Evolutionary conservation across 2,329 filamentous ascomycete species (phyloP), one percentile per base, ranked within the genome.

Genomic region (Stachybotrys echinatus): DNA sequence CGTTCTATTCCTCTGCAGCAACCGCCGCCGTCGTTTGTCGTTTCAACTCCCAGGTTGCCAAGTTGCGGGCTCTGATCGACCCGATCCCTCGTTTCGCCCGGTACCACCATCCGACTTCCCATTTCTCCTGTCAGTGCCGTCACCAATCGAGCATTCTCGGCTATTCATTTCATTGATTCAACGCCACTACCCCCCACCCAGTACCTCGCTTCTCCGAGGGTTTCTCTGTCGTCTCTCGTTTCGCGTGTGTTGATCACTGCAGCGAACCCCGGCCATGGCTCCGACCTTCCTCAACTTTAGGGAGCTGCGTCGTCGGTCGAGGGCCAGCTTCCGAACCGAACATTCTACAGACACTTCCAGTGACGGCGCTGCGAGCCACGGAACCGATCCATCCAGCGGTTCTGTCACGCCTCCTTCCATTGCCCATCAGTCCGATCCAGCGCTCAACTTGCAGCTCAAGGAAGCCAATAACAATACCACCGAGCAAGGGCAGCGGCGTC

Each of bases 381-480:
- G 77, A 58, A 83, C 80, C 27, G 76, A 82, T 48, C 80, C 81
- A 37, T 83, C 82, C 12, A 87, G 79, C 63, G 89, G 84, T 60
- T 86, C 86, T 45, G 73, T 85, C 42, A 91, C 89, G 45, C 87
- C 89, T 37, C 88, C 89, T 0, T 88, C 86, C n/a, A 77, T 87
- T 45, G 75, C 83, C 57, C 79, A 83, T 44, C 79, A 83, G 52
- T 85, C 85, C 51, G 80, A 85, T 54, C 83, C 84, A 21, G 79
- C 81, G 23, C 75, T 87, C 23, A 57, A 87, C 61, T 72, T 87
- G 39, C 80, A 85, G 56, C 65, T 77, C 48, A 81, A 84, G 61
- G 76, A 74, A 39, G 23, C 27, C 19, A 40, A 40, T 18, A n/a
- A 10, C 10, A 34, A n/a, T n/a, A n/a, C 10, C 27, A 34, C 27